These are phyloP conservation scores for Buddleja alternifolia DNA, from an alignment of 257 asterid genomes.

Conservation along the genomic window DNA sequence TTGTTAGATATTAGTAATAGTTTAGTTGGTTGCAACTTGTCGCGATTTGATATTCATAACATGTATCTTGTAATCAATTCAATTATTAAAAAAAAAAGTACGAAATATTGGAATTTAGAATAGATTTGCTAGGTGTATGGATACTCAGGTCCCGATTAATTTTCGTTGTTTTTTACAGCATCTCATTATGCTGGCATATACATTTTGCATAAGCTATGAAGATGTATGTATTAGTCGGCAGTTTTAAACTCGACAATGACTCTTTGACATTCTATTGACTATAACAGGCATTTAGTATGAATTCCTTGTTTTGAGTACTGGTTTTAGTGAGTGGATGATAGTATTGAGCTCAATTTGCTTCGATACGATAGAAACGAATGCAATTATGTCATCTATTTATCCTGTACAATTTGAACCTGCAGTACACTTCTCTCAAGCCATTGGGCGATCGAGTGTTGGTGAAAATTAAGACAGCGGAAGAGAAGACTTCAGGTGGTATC, in stretches of 20 bases:
- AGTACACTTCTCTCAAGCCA: constrained; percentile 96
- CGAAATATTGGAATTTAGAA: too few species aligned
- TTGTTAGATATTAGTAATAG: too few species aligned
- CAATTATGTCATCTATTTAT: not conserved
- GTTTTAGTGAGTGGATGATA: not conserved
- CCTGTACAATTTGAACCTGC: constrained; percentile 6
- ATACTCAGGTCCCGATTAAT: not conserved
- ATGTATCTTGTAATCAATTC: too few species aligned
- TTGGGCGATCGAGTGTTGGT: constrained; percentile 93
- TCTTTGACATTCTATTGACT: not conserved
- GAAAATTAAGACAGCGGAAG: constrained; percentile 78
- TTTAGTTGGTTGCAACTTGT: too few species aligned
- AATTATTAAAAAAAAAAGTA: too few species aligned
- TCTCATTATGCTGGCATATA: not conserved
- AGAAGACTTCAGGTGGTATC: constrained; percentile 89
- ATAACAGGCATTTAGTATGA: too few species aligned
- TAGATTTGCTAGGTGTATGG: too few species aligned
- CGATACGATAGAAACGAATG: not conserved
- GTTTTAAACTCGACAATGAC: not conserved
- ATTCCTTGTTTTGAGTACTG: not conserved
- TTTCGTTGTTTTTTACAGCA: not conserved
- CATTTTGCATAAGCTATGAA: too few species aligned
- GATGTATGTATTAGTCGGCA: too few species aligned
- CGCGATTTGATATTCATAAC: too few species aligned
- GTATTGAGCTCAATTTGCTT: not conserved